Conservation (phyloP, 805 yeast species). For the Blastobotrys robertii region DNA sequence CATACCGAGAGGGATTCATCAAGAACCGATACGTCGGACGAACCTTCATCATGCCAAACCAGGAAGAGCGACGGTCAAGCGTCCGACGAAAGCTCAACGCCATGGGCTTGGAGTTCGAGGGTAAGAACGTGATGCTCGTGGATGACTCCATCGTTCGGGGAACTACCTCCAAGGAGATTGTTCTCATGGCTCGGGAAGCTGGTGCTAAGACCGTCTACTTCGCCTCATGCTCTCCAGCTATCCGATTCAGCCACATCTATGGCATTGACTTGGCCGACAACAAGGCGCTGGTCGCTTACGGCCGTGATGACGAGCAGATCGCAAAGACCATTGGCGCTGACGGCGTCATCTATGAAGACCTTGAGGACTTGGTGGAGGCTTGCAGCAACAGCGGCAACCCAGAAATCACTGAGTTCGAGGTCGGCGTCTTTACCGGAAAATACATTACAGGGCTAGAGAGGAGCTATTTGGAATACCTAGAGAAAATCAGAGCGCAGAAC, state of each 20-base stretch:
- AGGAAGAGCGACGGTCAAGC: conserved; percentile 83
- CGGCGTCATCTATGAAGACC: conserved; percentile 75
- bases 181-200: conserved; percentile 97
- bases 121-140: conserved; percentile 75
- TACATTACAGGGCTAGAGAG: conserved; percentile 93
- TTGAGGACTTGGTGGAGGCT: conserved; percentile 75
- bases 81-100: conserved; percentile 94
- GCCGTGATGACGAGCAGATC: conserved; percentile 64
- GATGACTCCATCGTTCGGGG: conserved; percentile 98
- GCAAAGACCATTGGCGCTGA: conserved; percentile 81
- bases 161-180: conserved; percentile 92
- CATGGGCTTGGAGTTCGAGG: conserved; percentile 85
- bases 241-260: conserved; percentile 88
- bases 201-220: conserved; percentile 93
- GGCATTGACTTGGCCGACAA: conserved; percentile 97
- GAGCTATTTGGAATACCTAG: conserved; percentile 71
- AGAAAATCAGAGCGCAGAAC: conserved; percentile 70
- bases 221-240: conserved; percentile 98
- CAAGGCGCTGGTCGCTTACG: conserved; percentile 82
- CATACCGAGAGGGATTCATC: conserved; percentile 94
- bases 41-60: conserved; percentile 98
- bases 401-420: conserved; percentile 62
- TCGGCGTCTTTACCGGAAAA: conserved; percentile 92
- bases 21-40: conserved; percentile 96
- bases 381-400: conserved; percentile 35